A percentile compares a stretch with the other conserved stretches of the same genome.
Conservation (phyloP, 331 rosid genomes). For the Stylosanthes scabra region DNA sequence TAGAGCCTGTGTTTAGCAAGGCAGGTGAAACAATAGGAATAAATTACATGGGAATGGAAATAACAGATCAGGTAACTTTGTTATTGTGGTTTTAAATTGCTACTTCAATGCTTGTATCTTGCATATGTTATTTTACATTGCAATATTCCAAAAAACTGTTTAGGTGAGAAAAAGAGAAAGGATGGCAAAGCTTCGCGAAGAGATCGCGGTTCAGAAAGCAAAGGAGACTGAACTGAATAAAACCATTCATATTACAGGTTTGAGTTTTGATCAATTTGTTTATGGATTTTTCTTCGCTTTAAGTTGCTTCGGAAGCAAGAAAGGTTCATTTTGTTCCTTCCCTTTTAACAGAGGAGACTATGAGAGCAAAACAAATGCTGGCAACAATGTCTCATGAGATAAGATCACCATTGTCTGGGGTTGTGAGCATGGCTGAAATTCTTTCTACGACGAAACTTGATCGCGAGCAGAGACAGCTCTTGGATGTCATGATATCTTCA, state of each 20-base stretch:
- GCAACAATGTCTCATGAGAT: slow-evolving; percentile 99
- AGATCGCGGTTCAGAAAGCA: slow-evolving; percentile 95
- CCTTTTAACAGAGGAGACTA: slow-evolving; percentile 72
- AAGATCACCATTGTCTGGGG: slow-evolving; percentile 96
- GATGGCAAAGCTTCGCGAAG: slow-evolving; percentile 92
- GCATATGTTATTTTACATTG: slow-evolving; percentile 17
- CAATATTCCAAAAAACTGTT: slow-evolving; percentile 14
- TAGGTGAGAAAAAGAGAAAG: slow-evolving; percentile 96
- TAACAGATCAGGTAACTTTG: slow-evolving; percentile 84
- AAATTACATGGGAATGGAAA: slow-evolving; percentile 99
- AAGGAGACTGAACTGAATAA: slow-evolving; percentile 96
- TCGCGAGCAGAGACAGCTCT: slow-evolving; percentile 77
- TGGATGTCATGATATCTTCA: slow-evolving; percentile 93
- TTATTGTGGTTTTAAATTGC: slow-evolving; percentile 3
- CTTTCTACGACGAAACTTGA: slow-evolving; percentile 91
- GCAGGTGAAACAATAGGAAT: slow-evolving; percentile 94
- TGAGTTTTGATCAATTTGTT: slow-evolving; percentile 34
- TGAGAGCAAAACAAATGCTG: slow-evolving; percentile 99
- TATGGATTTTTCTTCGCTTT: slow-evolving; percentile 21
- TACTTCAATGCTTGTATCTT: slow-evolving; percentile 14
- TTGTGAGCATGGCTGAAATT: slow-evolving; percentile 97
- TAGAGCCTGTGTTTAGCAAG: slow-evolving; percentile 99
- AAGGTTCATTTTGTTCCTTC: slow-evolving; percentile 36
- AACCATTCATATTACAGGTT: slow-evolving; percentile 97
- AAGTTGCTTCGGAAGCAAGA: slow-evolving; percentile 24